A percentile compares a stretch with the other conserved stretches of the same genome.
These are phyloP conservation scores for Aegilops longissima DNA, from an alignment of 176 grass and related monocot genomes.

Conservation along the genomic window DNA sequence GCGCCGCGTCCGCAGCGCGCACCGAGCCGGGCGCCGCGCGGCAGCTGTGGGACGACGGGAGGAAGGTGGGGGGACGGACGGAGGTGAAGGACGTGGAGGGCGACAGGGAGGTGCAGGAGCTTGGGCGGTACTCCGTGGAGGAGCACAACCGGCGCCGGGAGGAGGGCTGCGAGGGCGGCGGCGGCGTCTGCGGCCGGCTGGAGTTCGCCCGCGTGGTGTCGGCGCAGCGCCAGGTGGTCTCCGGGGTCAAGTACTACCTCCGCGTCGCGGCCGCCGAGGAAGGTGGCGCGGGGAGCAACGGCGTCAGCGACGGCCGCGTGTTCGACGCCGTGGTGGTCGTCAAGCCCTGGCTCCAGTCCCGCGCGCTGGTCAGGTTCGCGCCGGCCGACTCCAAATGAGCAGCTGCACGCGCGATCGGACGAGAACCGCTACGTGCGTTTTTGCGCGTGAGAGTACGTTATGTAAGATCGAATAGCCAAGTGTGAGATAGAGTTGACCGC, in stretches of 20 bases:
- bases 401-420: background rate
- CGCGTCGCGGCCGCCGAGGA: slow-evolving; percentile 40
- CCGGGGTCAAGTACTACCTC: slow-evolving; percentile 93
- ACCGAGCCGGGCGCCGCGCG: background rate
- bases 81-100: slow-evolving; percentile 61
- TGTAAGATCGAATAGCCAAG: background rate
- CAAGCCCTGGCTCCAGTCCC: slow-evolving; percentile 70
- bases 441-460: background rate
- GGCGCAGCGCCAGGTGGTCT: slow-evolving; percentile 85
- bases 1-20: background rate
- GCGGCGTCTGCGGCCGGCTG: slow-evolving; percentile 20
- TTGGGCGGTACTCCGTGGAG: slow-evolving; percentile 67
- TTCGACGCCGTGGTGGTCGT: slow-evolving; percentile 73
- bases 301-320: slow-evolving; percentile 6
- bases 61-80: slow-evolving; percentile 64
- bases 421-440: background rate
- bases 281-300: background rate
- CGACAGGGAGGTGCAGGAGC: slow-evolving; percentile 79
- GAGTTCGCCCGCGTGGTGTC: slow-evolving; percentile 59
- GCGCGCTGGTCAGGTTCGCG: slow-evolving; percentile 62
- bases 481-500: background rate
- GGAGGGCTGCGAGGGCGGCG: background rate
- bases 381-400: slow-evolving; percentile 20
- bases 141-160: slow-evolving; percentile 62
- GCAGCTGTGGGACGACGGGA: slow-evolving; percentile 22